Evolutionary conservation across 768 basidiomycete species (phyloP), one percentile per base, ranked within the genome.

Genomic region (Cystobasidium onofrii): DNA sequence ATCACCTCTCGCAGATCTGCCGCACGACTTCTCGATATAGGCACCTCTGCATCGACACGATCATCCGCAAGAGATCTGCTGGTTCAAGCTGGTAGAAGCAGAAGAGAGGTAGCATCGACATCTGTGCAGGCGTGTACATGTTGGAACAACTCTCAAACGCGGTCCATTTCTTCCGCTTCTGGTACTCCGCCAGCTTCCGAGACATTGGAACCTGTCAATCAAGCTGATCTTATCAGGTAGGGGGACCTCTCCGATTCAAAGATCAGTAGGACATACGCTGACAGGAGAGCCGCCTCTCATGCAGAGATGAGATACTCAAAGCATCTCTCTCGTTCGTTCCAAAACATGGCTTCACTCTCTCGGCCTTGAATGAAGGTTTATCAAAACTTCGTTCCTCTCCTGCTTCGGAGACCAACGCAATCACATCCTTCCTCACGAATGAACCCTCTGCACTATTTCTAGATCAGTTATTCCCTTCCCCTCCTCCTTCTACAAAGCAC

Each of bases 401-500:
- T 4, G 9, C 46, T 15, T 12, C 46, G 20, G 7, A 7, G 41
- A 12, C 46, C 12, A 50, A 4, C 46, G 9, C 46, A 50, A 20
- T 50, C 6, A 50, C 46, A 50, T 50, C 46, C 12, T 50, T 71
- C 44, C 29, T 36, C 69, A 55, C 25, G 9, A 60, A 23, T 27
- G 29, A 60, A 33, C 18, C 55, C 10, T 67, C 65, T 1, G 54
- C 69, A 27, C 13, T 71, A 20, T 52, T 55, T 18, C 33, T 71
- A n/a, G 69, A 71, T 10, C 69, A 71, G 29, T 36, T 71, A 31
- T 71, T 71, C 55, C 69, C 69, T 15, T 60, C 69, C 17, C 9
- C 57, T 29, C 57, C 20, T 29, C 17, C 4, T 6, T 4, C 3
- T 12, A 27, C 2, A 60, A 27, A 60, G 27, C 57, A 60, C 20